Conservation (phyloP, 2,329 filamentous ascomycete genomes). For the Fusarium sp. region DNA sequence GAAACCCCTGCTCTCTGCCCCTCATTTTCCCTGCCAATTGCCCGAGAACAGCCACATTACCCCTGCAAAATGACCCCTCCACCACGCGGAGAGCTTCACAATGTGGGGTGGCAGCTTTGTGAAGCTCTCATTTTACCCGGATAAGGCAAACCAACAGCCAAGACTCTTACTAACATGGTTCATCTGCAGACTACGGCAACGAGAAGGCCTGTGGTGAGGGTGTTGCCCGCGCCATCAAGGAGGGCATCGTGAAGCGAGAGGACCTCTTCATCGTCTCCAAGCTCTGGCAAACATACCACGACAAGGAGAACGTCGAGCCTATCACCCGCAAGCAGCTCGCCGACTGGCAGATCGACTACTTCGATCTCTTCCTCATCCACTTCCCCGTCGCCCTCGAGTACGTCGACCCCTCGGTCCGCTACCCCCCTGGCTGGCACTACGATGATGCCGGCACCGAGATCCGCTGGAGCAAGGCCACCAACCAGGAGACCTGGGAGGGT, state of each 20-base stretch:
- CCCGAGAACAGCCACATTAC: constrained; percentile 43
- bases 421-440: constrained; percentile 82
- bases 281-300: constrained; percentile 94
- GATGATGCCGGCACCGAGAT: constrained; percentile 70
- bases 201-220: constrained; percentile 83
- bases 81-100: constrained; percentile 29
- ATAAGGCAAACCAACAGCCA: background rate
- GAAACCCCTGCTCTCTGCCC: constrained; percentile 23
- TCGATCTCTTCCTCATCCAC: constrained; percentile 90
- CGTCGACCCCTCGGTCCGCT: constrained; percentile 81
- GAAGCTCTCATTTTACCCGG: constrained; percentile 20
- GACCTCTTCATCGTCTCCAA: constrained; percentile 94
- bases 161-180: constrained; percentile 12
- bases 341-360: constrained; percentile 89
- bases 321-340: constrained; percentile 81
- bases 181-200: constrained; percentile 80
- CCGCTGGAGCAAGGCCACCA: constrained; percentile 73
- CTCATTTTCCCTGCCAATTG: constrained; percentile 39
- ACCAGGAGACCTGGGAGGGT: constrained; percentile 84
- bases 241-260: constrained; percentile 83
- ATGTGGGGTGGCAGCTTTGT: constrained; percentile 33
- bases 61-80: constrained; percentile 43
- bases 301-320: constrained; percentile 78
- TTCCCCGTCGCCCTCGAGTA: constrained; percentile 90
- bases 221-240: constrained; percentile 81